Conservation (phyloP, 2,329 filamentous ascomycete species). For the Colletotrichum sansevieriae region DNA sequence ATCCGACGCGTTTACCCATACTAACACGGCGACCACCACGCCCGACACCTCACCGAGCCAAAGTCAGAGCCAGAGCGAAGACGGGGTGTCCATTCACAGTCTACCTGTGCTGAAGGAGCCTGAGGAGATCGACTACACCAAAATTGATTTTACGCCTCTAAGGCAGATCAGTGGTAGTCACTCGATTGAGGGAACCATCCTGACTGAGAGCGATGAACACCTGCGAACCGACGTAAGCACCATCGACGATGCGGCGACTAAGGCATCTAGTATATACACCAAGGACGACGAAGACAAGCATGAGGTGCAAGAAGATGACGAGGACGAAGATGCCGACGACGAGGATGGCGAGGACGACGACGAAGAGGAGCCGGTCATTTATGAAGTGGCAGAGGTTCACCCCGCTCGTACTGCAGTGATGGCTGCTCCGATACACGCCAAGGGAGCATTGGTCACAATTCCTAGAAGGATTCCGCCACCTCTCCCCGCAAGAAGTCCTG, state of each 20-base stretch:
- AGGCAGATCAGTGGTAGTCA: conserved; percentile 59
- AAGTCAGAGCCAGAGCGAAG: conserved; percentile 67
- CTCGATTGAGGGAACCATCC: conserved; percentile 49
- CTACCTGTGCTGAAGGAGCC: conserved; percentile 58
- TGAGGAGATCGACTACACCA: conserved; percentile 71
- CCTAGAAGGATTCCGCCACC: conserved; percentile 83
- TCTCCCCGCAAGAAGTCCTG: conserved; percentile 82
- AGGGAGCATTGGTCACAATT: conserved; percentile 86
- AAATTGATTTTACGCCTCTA: conserved; percentile 66
- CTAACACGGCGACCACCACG: conserved; percentile 62
- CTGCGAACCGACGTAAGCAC: conserved; percentile 44
- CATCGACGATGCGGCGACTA: conserved; percentile 46
- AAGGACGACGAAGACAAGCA: conserved; percentile 37
- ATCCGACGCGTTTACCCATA: conserved; percentile 78
- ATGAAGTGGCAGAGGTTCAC: conserved; percentile 73
- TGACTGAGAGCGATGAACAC: conserved; percentile 42
- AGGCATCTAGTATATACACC: conserved; percentile 47
- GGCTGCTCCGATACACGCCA: conserved; percentile 75
- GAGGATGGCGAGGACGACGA: conserved; percentile 62
- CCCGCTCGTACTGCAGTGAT: conserved; percentile 70
- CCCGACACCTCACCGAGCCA: conserved; percentile 68
- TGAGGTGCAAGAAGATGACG: conserved; percentile 48
- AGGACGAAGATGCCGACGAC: conserved; percentile 56
- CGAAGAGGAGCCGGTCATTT: conserved; percentile 76
- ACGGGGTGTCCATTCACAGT: conserved; percentile 60